Conservation (phyloP, 148 eudicot genomes). For the Spergularia bocconei region DNA sequence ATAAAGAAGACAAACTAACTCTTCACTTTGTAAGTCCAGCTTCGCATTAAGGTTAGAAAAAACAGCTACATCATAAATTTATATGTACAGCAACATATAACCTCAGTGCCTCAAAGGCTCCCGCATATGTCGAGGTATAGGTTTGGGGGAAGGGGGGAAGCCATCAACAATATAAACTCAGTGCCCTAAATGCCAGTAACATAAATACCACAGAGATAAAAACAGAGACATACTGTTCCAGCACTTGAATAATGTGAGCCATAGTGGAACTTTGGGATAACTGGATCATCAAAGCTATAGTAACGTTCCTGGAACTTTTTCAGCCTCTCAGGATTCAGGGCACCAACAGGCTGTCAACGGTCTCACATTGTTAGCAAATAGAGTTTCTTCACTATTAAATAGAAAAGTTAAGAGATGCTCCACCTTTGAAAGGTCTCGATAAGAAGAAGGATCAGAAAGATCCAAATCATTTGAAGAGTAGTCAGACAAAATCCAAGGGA, state of each 20-base stretch:
- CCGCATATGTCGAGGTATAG: too few relatives aligned
- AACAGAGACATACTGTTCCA: constrained; percentile 63
- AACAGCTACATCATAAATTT: not conserved
- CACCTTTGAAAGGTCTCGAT: constrained; percentile 97
- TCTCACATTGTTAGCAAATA: constrained; percentile 26
- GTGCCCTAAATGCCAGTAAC: too few relatives aligned
- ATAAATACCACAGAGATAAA: not conserved
- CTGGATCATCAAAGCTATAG: constrained; percentile 84
- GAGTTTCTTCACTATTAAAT: not conserved
- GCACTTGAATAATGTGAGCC: constrained; percentile 99
- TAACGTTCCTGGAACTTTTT: constrained; percentile 91
- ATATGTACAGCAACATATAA: not conserved
- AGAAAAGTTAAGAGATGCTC: constrained; percentile 13
- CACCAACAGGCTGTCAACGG: constrained; percentile 81
- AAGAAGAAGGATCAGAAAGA: constrained; percentile 72
- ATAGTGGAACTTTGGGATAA: constrained; percentile 95
- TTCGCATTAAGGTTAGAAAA: not conserved
- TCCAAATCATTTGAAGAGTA: constrained; percentile 75
- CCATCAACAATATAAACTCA: not conserved
- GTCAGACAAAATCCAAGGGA: constrained; percentile 99
- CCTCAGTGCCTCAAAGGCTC: too few relatives aligned
- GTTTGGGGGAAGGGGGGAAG: not conserved
- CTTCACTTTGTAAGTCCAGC: not conserved
- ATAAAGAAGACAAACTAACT: not conserved
- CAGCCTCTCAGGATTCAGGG: constrained; percentile 78